These are phyloP conservation scores for Diplodia sapinea DNA, from an alignment of 2,329 filamentous ascomycete genomes.

Conservation along the genomic window DNA sequence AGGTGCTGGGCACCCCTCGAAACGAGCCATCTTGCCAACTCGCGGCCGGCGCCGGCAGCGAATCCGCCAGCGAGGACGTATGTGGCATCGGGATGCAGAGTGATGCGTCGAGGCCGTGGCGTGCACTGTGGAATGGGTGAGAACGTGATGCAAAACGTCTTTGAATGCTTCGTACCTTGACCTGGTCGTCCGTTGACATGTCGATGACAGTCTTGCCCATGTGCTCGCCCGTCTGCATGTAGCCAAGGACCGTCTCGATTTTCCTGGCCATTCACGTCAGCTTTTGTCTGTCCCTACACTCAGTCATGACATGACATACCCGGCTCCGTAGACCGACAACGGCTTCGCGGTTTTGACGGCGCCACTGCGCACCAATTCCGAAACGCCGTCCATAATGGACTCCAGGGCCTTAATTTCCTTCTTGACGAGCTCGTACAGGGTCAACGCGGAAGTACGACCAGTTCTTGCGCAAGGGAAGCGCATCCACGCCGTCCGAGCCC, in stretches of 20 bases:
- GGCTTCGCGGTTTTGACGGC: background rate
- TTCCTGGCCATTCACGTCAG: background rate
- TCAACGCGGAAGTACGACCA: conserved; percentile 22
- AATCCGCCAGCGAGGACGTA: conserved; percentile 30
- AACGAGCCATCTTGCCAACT: conserved; percentile 29
- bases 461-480: conserved; percentile 23
- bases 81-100: background rate
- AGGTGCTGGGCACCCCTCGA: conserved; percentile 25
- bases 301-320: background rate
- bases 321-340: background rate
- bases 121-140: background rate
- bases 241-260: background rate
- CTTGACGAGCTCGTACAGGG: conserved; percentile 21
- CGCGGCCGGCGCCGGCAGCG: conserved; percentile 28
- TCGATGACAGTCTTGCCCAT: conserved; percentile 35
- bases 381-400: background rate
- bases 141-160: background rate
- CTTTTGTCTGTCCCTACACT: background rate
- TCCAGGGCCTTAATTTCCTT: background rate
- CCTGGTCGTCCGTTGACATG: background rate
- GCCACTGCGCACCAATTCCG: background rate
- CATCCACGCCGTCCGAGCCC: conserved; percentile 12
- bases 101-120: background rate
- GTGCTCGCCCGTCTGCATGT: conserved; percentile 31
- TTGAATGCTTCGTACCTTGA: background rate